Evolutionary conservation across 2,329 filamentous ascomycete species (phyloP).

Genomic region (Beauveria brongniartii): DNA sequence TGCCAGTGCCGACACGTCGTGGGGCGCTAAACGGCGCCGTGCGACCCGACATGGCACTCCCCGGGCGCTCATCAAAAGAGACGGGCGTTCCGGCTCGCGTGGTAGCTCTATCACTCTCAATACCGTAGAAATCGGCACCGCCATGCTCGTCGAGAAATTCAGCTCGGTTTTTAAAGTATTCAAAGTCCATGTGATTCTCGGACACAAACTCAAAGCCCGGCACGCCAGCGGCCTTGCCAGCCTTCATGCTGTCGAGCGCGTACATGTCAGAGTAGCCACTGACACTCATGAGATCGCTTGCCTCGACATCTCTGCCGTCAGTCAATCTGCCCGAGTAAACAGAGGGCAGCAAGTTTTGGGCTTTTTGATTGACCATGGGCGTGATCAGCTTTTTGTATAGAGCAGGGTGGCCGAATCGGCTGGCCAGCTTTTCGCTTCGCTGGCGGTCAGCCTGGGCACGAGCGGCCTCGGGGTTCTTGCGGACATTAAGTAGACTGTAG

Average conservation of each 20-base stretch:
- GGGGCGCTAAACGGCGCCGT: constrained; percentile 26
- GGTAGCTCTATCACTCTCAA: constrained; percentile 35
- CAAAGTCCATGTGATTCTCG: constrained; percentile 79
- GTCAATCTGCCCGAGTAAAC: constrained; percentile 76
- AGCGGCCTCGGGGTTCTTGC: constrained; percentile 36
- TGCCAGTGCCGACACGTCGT: constrained; percentile 2
- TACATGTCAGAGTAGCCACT: constrained; percentile 79
- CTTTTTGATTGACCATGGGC: constrained; percentile 90
- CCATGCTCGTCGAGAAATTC: constrained; percentile 85
- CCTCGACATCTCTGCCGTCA: constrained; percentile 54
- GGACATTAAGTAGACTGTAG: constrained; percentile 59
- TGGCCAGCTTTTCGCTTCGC: constrained; percentile 61
- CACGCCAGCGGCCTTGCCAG: constrained; percentile 34
- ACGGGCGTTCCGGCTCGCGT: constrained; percentile 54
- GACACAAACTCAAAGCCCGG: constrained; percentile 86
- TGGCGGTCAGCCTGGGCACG: constrained; percentile 43
- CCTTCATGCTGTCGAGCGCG: constrained; percentile 69
- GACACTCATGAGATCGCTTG: constrained; percentile 46
- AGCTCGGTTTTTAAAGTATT: constrained; percentile 81
- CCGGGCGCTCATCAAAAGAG: constrained; percentile 43
- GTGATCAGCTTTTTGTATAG: constrained; percentile 84
- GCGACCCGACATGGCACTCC: constrained; percentile 34
- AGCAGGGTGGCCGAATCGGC: constrained; percentile 82
- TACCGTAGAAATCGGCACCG: constrained; percentile 62
- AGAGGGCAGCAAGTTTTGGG: constrained; percentile 75